Conservation (phyloP, 345 rosid genomes). For the Viola odorata region DNA sequence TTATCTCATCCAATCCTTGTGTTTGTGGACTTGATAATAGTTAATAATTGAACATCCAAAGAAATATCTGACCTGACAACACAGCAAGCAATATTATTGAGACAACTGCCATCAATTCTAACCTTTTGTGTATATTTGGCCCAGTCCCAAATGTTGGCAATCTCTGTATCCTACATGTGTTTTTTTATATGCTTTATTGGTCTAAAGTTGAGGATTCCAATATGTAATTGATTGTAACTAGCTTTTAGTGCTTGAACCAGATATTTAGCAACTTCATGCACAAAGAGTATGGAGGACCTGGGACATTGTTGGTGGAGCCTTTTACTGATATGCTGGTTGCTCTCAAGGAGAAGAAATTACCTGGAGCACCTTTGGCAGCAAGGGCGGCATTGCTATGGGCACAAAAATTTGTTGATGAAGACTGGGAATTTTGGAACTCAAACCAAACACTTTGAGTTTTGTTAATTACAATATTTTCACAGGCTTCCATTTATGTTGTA, state of each 20-base stretch:
- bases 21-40: conserved; percentile 25
- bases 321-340: conserved; percentile 34
- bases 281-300: conserved; percentile 42
- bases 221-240: conserved; percentile 1
- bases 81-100: conserved; percentile 13
- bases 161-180: conserved; percentile 2
- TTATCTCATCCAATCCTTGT: conserved; percentile 7
- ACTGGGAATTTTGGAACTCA: conserved; percentile 34
- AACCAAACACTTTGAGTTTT: conserved; percentile 5
- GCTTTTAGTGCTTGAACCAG: conserved; percentile 22
- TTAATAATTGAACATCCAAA: conserved; percentile 34
- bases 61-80: conserved; percentile 26
- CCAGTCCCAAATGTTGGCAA: conserved; percentile 11
- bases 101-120: conserved; percentile 24
- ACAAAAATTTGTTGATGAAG: conserved; percentile 35
- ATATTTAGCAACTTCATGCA: conserved; percentile 37
- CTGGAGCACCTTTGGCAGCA: conserved; percentile 41
- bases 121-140: conserved; percentile 33
- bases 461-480: background rate
- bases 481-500: background rate
- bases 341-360: conserved; percentile 31
- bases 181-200: conserved; percentile 8
- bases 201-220: conserved; percentile 5
- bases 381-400: conserved; percentile 39
- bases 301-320: conserved; percentile 45